Percentiles rank a stretch among this genome's conserved stretches.
phyloP scores from a whole-genome alignment of 768 basidiomycete species.

The Mycena olivaceomarginata region DNA sequence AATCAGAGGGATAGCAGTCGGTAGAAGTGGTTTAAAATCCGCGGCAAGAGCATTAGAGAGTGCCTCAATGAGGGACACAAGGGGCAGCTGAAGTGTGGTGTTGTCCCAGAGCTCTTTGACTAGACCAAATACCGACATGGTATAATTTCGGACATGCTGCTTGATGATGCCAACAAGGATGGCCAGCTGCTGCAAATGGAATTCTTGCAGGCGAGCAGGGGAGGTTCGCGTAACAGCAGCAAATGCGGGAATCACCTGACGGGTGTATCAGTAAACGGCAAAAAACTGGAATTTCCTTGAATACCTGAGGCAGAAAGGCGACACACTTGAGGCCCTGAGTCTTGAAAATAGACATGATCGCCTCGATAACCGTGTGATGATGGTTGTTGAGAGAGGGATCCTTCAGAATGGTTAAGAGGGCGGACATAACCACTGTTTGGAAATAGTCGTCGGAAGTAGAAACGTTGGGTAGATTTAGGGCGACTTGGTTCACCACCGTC shows the following conservation, averaged over 20 bases:
- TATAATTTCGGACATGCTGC: slow-evolving; percentile 96
- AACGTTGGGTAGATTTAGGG: slow-evolving; percentile 78
- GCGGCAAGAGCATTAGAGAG: slow-evolving; percentile 95
- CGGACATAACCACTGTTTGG: slow-evolving; percentile 95
- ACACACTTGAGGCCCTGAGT: slow-evolving; percentile 98
- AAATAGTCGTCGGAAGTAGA: slow-evolving; percentile 95
- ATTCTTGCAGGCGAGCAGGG: slow-evolving; percentile 90
- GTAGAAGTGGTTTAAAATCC: slow-evolving; percentile 97
- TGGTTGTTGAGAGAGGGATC: slow-evolving; percentile 91
- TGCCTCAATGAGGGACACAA: slow-evolving; percentile 94
- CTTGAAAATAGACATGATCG: slow-evolving; percentile 99
- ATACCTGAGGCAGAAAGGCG: slow-evolving; percentile 93
- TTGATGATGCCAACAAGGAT: slow-evolving; percentile 98
- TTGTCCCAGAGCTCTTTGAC: slow-evolving; percentile 96
- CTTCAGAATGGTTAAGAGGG: slow-evolving; percentile 90
- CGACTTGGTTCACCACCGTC: slow-evolving; percentile 80
- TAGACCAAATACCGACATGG: slow-evolving; percentile 88
- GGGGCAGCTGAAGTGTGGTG: slow-evolving; percentile 87
- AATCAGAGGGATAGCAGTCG: slow-evolving; percentile 91
- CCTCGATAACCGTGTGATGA: slow-evolving; percentile 96
- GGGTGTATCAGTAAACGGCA: slow-evolving; percentile 12
- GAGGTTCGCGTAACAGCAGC: slow-evolving; percentile 90
- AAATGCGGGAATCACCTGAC: slow-evolving; percentile 95
- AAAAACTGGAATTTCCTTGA: not conserved
- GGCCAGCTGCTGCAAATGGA: slow-evolving; percentile 95